phyloP scores from a whole-genome alignment of 768 basidiomycete species.

The Macrolepiota albuminosa region DNA sequence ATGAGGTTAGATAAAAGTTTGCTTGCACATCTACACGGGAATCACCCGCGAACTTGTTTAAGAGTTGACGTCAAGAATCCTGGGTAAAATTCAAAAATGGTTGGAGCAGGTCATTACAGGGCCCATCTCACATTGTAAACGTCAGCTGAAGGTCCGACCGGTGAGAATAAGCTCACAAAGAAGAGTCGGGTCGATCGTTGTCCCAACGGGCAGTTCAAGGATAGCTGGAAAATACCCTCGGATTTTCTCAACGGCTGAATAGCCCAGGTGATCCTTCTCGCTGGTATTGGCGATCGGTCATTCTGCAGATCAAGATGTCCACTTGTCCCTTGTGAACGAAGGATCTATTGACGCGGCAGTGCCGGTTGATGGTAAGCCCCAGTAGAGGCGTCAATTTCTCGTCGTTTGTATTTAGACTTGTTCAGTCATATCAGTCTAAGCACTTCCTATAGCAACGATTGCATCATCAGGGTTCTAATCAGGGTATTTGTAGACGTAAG shows the following conservation, averaged over 20 bases:
- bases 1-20: background rate
- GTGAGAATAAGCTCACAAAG: background rate
- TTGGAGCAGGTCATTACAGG: background rate
- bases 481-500: too few relatives aligned
- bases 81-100: background rate
- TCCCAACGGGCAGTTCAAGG: background rate
- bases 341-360: background rate
- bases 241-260: background rate
- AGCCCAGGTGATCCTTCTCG: background rate
- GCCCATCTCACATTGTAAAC: background rate
- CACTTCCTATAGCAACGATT: background rate
- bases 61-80: background rate
- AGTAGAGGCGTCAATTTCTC: background rate
- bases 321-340: background rate
- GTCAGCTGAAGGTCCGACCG: slow-evolving; percentile 1
- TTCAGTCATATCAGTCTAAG: background rate
- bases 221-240: background rate
- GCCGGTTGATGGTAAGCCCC: too few relatives aligned
- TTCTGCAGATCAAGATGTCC: background rate
- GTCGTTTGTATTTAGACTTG: background rate
- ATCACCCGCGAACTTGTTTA: background rate
- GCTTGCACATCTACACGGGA: background rate
- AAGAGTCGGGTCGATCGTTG: background rate
- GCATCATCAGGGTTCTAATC: too few relatives aligned
- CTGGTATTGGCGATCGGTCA: background rate